phyloP scores from a whole-genome alignment of 2,329 filamentous ascomycete genomes.

The Colletotrichum karsti region DNA sequence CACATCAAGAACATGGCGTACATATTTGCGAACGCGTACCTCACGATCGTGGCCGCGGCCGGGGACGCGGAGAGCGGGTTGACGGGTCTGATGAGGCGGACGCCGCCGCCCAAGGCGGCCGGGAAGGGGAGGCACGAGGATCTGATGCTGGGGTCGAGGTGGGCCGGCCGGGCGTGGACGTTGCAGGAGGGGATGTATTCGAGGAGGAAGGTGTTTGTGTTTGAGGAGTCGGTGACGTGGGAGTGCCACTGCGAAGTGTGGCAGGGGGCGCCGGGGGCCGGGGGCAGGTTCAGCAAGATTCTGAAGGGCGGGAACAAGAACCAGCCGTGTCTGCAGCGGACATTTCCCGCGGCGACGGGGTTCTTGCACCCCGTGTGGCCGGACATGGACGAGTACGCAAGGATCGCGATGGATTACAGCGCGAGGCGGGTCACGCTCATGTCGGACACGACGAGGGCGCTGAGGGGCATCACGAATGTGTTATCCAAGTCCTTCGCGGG shows the following conservation, averaged over 20 bases:
- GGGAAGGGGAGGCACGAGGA: constrained; percentile 45
- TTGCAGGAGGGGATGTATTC: constrained; percentile 53
- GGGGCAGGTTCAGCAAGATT: constrained; percentile 33
- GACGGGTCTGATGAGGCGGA: constrained; percentile 23
- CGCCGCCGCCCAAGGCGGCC: constrained; percentile 35
- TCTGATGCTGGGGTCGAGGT: constrained; percentile 45
- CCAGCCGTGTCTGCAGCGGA: constrained; percentile 38
- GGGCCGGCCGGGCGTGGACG: constrained; percentile 53
- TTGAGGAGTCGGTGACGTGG: constrained; percentile 52
- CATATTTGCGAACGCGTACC: constrained; percentile 53
- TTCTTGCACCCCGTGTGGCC: constrained; percentile 53
- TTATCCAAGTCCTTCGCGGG: constrained; percentile 50
- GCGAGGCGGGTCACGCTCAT: constrained; percentile 46
- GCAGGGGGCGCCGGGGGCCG: constrained; percentile 35
- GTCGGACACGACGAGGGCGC: constrained; percentile 52
- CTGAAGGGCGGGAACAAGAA: constrained; percentile 25
- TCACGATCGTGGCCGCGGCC: constrained; percentile 53
- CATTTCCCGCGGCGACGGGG: constrained; percentile 43
- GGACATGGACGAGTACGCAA: constrained; percentile 54
- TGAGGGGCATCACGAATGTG: constrained; percentile 51
- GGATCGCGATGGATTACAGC: constrained; percentile 53
- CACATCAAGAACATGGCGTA: constrained; percentile 54
- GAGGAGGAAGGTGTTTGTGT: constrained; percentile 52
- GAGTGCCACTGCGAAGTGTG: constrained; percentile 55
- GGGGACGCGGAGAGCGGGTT: constrained; percentile 49